phyloP scores from a whole-genome alignment of 768 basidiomycete species.

The Lactarius pseudohatsudake region DNA sequence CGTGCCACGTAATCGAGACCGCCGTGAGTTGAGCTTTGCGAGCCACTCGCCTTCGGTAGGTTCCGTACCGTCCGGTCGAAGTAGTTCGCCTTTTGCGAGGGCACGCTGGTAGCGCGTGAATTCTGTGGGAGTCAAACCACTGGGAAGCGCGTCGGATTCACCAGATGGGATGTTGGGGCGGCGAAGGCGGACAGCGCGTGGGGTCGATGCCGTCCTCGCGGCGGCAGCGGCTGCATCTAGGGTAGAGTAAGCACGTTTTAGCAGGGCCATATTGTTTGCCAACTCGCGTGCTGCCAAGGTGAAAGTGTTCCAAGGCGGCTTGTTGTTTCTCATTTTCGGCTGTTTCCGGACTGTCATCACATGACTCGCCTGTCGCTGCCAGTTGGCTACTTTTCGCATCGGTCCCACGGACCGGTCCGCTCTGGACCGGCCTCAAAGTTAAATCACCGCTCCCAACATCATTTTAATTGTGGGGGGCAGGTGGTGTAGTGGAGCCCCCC shows the following conservation, averaged over 20 bases:
- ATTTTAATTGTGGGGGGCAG: no score
- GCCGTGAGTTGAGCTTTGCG: constrained; percentile 51
- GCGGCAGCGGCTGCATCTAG: constrained; percentile 41
- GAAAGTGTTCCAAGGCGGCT: no score
- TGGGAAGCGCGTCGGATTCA: constrained; percentile 49
- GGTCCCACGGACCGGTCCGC: no score
- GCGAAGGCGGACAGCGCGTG: constrained; percentile 70
- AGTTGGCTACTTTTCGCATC: no score
- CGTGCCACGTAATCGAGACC: constrained; percentile 69
- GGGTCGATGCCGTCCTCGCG: constrained; percentile 69
- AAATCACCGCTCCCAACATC: no score
- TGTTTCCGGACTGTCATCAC: no score
- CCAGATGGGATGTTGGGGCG: constrained; percentile 41
- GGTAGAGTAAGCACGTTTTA: constrained; percentile 44
- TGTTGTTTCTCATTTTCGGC: no score
- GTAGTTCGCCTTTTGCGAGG: constrained; percentile 52
- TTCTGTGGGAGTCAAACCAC: constrained; percentile 67
- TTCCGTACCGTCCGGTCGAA: constrained; percentile 34
- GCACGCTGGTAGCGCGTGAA: constrained; percentile 59
- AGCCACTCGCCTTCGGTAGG: constrained; percentile 61
- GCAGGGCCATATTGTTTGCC: constrained; percentile 35
- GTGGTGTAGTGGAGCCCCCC: no score
- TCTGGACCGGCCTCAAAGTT: no score
- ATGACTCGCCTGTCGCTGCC: no score
- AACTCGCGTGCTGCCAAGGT: no score